Evolutionary conservation across 2,329 filamentous ascomycete species (phyloP).

Genomic region (Alternaria sp.): DNA sequence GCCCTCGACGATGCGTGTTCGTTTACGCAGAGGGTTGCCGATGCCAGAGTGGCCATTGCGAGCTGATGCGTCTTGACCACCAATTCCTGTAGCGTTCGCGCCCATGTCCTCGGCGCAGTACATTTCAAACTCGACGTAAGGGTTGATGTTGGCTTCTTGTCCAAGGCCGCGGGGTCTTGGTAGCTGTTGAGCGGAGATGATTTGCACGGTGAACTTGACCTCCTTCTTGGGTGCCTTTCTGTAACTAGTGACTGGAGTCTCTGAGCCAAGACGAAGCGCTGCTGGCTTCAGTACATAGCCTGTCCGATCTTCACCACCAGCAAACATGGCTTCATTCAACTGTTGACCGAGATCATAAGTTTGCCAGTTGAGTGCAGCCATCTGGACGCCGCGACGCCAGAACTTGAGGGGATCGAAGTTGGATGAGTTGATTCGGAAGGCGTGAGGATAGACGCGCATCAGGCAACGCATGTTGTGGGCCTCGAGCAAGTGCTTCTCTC

Average conservation of each 20-base stretch:
- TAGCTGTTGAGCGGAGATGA: slow-evolving; percentile 94
- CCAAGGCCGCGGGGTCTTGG: slow-evolving; percentile 80
- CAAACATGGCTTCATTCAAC: slow-evolving; percentile 97
- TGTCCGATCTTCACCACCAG: slow-evolving; percentile 81
- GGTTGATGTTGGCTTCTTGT: slow-evolving; percentile 80
- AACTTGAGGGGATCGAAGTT: slow-evolving; percentile 95
- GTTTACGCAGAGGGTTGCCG: slow-evolving; percentile 76
- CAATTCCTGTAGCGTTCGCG: slow-evolving; percentile 73
- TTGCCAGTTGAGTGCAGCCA: slow-evolving; percentile 98
- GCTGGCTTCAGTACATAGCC: slow-evolving; percentile 95
- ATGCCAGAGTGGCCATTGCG: slow-evolving; percentile 72
- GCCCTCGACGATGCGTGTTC: slow-evolving; percentile 80
- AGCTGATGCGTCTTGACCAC: slow-evolving; percentile 70
- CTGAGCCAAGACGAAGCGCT: slow-evolving; percentile 68
- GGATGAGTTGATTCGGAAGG: slow-evolving; percentile 80
- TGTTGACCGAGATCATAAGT: slow-evolving; percentile 96
- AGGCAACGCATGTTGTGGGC: slow-evolving; percentile 86
- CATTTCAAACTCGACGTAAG: slow-evolving; percentile 94
- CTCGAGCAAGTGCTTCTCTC: slow-evolving; percentile 79
- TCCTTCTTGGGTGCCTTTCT: slow-evolving; percentile 79
- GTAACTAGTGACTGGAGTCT: slow-evolving; percentile 57
- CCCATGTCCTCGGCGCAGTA: slow-evolving; percentile 93
- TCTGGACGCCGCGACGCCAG: slow-evolving; percentile 95
- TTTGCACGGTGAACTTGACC: slow-evolving; percentile 83
- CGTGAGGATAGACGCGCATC: slow-evolving; percentile 93